These are phyloP conservation scores for Pichia kudriavzevii DNA, from an alignment of 1,139 yeast species.

Conservation along the genomic window DNA sequence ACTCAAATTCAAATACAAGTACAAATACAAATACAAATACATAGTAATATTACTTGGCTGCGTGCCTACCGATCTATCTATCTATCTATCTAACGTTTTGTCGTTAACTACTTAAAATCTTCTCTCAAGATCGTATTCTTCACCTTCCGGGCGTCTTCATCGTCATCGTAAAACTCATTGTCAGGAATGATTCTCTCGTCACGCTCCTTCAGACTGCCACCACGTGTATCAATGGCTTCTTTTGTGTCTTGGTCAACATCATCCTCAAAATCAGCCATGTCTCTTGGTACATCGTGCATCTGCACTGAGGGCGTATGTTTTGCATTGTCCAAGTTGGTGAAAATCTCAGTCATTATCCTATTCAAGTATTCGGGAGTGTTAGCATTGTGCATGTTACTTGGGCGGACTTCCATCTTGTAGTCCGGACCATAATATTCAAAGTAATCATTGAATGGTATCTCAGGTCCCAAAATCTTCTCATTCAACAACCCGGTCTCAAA, in stretches of 20 bases:
- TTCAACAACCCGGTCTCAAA: slow-evolving; percentile 88
- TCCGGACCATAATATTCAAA: slow-evolving; percentile 97
- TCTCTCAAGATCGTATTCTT: slow-evolving; percentile 19
- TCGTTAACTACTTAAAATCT: too few species aligned
- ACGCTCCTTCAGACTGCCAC: slow-evolving; percentile 81
- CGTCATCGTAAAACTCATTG: slow-evolving; percentile 62
- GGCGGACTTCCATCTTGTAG: slow-evolving; percentile 85
- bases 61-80: too few species aligned
- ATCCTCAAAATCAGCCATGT: slow-evolving; percentile 77
- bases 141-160: slow-evolving; percentile 37
- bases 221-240: slow-evolving; percentile 77
- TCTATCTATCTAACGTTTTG: too few species aligned
- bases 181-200: slow-evolving; percentile 64
- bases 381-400: slow-evolving; percentile 95
- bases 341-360: slow-evolving; percentile 71
- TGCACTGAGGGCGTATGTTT: slow-evolving; percentile 96
- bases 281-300: slow-evolving; percentile 82
- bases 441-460: slow-evolving; percentile 91
- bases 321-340: slow-evolving; percentile 74
- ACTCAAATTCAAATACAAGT: neutral
- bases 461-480: slow-evolving; percentile 68
- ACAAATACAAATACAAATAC: neutral
- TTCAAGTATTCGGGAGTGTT: slow-evolving; percentile 89
- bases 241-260: slow-evolving; percentile 64
- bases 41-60: too few species aligned